Evolutionary conservation across 805 yeast genomes (phyloP).

Genomic region (Kazachstania africana): DNA sequence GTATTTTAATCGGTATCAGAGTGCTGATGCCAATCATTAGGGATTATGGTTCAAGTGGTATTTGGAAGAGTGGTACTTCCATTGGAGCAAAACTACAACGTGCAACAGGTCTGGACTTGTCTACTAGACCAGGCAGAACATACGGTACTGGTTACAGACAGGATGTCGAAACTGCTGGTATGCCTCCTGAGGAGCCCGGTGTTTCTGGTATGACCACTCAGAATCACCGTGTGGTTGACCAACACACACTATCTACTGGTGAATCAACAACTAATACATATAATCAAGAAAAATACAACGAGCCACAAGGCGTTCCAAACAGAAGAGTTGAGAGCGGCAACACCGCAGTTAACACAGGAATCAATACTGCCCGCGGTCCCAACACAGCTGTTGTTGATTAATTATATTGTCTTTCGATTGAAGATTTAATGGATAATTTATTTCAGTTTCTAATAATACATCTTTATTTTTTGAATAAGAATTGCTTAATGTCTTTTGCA

Average conservation of each 20-base stretch:
- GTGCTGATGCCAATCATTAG: slow-evolving; percentile 20
- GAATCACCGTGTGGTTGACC: slow-evolving; percentile 1
- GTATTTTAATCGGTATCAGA: slow-evolving; percentile 17
- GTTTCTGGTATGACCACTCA: neutral
- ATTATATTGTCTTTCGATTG: too few relatives aligned
- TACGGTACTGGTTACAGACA: neutral
- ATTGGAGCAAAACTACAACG: slow-evolving; percentile 14
- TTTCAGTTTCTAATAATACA: too few relatives aligned
- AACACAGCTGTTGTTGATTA: too few relatives aligned
- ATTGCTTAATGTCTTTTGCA: too few relatives aligned
- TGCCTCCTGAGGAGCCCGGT: neutral
- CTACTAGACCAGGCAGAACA: slow-evolving; percentile 4
- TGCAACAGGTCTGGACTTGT: slow-evolving; percentile 14
- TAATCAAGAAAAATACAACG: slow-evolving; percentile 6
- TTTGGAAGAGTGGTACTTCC: slow-evolving; percentile 12
- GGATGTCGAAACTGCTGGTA: slow-evolving; percentile 5
- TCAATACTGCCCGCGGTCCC: too few relatives aligned
- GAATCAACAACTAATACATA: slow-evolving; percentile 3
- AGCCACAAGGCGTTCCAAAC: too few relatives aligned
- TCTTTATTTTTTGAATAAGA: too few relatives aligned
- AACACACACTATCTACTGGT: slow-evolving; percentile 7
- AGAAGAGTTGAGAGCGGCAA: too few relatives aligned
- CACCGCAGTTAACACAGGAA: too few relatives aligned
- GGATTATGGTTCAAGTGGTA: slow-evolving; percentile 13
- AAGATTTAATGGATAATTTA: too few relatives aligned